Conservation (phyloP, 2,329 filamentous ascomycete species). For the Paraphoma chrysanthemicola region DNA sequence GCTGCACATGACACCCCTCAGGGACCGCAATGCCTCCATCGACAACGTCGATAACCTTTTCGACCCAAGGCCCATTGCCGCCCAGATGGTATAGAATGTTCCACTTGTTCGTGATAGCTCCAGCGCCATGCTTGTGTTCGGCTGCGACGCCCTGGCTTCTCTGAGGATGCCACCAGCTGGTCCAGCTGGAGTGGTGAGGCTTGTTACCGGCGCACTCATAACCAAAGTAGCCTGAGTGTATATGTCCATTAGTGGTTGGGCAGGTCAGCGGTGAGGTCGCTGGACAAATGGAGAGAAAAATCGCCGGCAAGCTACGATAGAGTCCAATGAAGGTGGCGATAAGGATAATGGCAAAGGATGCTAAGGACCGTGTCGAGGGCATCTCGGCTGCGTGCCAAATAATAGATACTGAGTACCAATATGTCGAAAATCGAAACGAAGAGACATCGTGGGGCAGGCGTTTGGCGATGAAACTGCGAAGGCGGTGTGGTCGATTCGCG, state of each 20-base stretch:
- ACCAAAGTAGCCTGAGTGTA: conserved; percentile 27
- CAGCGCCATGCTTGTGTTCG: conserved; percentile 29
- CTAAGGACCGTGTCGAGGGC: not conserved
- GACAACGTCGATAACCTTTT: conserved; percentile 53
- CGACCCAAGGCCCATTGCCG: conserved; percentile 63
- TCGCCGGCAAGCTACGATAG: not conserved
- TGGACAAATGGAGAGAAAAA: conserved; percentile 6
- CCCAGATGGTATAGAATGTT: conserved; percentile 62
- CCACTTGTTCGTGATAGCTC: conserved; percentile 49
- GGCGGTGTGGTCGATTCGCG: conserved; percentile 6
- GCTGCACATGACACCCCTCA: conserved; percentile 58
- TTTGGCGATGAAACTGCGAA: not conserved
- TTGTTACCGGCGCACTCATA: conserved; percentile 31
- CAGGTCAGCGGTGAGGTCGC: conserved; percentile 4
- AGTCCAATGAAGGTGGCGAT: conserved; percentile 3
- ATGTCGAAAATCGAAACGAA: not conserved
- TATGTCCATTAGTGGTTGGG: not conserved
- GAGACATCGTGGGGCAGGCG: conserved; percentile 6
- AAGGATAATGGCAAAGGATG: conserved; percentile 8
- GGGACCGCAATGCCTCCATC: conserved; percentile 54
- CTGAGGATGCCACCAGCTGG: conserved; percentile 45
- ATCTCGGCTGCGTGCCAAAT: conserved; percentile 3
- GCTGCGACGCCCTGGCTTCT: conserved; percentile 9
- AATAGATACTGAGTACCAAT: not conserved
- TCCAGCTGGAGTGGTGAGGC: conserved; percentile 44